These are phyloP conservation scores for Mortierella sp. DNA, from an alignment of 371 early-diverging fungal species.

Conservation along the genomic window DNA sequence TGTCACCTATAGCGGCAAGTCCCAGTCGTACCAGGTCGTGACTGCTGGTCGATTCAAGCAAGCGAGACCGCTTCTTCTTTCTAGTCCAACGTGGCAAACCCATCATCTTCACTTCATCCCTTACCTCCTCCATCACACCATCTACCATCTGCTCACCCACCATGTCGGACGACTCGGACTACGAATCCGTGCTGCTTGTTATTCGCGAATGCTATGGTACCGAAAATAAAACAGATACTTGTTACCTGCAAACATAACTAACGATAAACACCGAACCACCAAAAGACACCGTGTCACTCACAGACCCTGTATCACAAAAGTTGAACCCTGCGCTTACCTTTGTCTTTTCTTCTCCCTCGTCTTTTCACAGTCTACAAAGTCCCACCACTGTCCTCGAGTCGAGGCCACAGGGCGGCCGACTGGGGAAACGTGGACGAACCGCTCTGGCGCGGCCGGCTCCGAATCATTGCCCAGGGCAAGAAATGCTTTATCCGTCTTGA, in stretches of 20 bases:
- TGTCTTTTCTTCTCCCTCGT: neutral
- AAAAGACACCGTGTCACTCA: neutral
- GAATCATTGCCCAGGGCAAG: slow-evolving; percentile 78
- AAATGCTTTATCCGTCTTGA: slow-evolving; percentile 85
- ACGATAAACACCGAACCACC: no score
- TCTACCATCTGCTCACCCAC: neutral
- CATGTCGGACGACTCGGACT: slow-evolving; percentile 65
- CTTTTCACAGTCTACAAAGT: slow-evolving; percentile 77
- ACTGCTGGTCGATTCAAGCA: neutral
- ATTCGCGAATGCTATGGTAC: slow-evolving; percentile 87
- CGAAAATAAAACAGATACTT: neutral
- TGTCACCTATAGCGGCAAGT: neutral
- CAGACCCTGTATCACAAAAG: no score
- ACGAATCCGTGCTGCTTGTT: slow-evolving; percentile 85
- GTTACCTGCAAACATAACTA: neutral
- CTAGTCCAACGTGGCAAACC: neutral
- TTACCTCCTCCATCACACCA: slow-evolving; percentile 1
- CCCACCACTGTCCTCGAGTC: slow-evolving; percentile 81
- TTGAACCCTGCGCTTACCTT: neutral
- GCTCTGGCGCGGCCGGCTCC: slow-evolving; percentile 89
- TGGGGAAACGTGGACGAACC: slow-evolving; percentile 87
- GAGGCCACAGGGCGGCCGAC: slow-evolving; percentile 85
- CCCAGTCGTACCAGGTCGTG: no score
- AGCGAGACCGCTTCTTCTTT: neutral
- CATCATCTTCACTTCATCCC: neutral